Conservation (phyloP, 495 filamentous ascomycete genomes). For the Evernia prunastri region DNA sequence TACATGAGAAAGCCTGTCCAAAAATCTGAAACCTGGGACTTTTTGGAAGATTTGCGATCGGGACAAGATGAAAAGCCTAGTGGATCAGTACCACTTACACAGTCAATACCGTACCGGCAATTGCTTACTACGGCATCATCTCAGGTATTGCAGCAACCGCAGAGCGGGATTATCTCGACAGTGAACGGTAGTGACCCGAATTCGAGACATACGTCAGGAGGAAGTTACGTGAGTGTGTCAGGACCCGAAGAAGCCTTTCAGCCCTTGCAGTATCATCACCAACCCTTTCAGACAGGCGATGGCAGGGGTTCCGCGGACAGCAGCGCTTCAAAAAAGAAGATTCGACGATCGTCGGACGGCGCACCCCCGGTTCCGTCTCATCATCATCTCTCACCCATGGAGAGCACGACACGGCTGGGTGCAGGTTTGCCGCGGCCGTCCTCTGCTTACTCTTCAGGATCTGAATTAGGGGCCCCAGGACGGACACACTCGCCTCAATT, state of each 20-base stretch:
- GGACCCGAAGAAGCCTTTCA: slow-evolving; percentile 26
- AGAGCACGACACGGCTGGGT: slow-evolving; percentile 11
- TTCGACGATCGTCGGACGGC: slow-evolving; percentile 6
- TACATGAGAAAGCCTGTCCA: slow-evolving; percentile 20
- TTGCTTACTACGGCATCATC: slow-evolving; percentile 33
- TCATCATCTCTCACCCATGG: slow-evolving; percentile 1
- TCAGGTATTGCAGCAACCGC: slow-evolving; percentile 36
- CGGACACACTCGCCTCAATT: slow-evolving; percentile 52
- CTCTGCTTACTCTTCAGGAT: slow-evolving; percentile 64
- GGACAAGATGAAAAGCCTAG: slow-evolving; percentile 14
- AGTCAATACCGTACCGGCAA: slow-evolving; percentile 32
- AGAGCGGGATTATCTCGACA: slow-evolving; percentile 39
- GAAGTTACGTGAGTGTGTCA: slow-evolving; percentile 11
- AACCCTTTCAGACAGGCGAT: slow-evolving; percentile 32
- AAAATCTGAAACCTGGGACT: slow-evolving; percentile 9
- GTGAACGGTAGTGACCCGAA: slow-evolving; percentile 35
- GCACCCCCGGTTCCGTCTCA: slow-evolving; percentile 11
- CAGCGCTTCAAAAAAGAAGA: background rate
- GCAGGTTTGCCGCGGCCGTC: slow-evolving; percentile 50
- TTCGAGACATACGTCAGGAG: slow-evolving; percentile 25
- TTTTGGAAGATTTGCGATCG: slow-evolving; percentile 1
- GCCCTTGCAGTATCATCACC: slow-evolving; percentile 48
- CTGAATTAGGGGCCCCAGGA: slow-evolving; percentile 55
- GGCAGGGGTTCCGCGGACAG: slow-evolving; percentile 15
- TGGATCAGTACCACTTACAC: slow-evolving; percentile 24